Conservation (phyloP, 345 rosid genomes). For the Hirschfeldia incana region DNA sequence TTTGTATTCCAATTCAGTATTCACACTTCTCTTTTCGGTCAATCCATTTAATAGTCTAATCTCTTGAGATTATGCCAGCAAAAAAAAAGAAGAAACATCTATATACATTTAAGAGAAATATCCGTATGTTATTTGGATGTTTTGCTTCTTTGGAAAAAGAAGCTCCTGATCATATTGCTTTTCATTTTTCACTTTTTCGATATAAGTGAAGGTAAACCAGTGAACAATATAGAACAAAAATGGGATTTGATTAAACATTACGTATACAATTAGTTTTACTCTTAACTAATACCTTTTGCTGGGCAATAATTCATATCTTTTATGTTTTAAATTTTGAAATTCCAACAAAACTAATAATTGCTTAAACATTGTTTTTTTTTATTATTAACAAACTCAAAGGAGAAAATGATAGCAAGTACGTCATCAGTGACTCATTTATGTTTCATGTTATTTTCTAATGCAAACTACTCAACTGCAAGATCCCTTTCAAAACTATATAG, state of each 20-base stretch:
- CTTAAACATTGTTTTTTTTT: neutral
- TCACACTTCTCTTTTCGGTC: neutral
- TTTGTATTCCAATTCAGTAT: neutral
- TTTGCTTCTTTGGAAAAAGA: slow-evolving; percentile 6
- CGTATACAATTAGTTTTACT: neutral
- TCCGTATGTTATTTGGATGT: neutral
- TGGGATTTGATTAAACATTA: neutral
- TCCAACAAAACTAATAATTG: neutral
- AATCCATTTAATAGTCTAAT: neutral
- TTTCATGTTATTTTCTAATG: neutral
- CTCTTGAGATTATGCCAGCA: neutral
- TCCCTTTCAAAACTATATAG: neutral
- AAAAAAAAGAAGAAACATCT: neutral
- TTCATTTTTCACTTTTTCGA: slow-evolving; percentile 33
- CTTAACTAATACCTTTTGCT: neutral
- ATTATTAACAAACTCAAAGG: neutral
- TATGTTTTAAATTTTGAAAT: neutral
- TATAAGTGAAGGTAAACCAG: slow-evolving; percentile 7
- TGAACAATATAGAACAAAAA: neutral
- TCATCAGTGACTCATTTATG: neutral
- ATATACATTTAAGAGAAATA: neutral
- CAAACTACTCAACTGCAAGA: neutral
- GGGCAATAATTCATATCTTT: neutral
- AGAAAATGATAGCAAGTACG: neutral
- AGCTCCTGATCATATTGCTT: slow-evolving; percentile 28